Percentiles rank a stretch among this genome's conserved stretches.
Evolutionary conservation across 805 yeast species (phyloP).

Genomic region (Jamesozyma gamospora): DNA sequence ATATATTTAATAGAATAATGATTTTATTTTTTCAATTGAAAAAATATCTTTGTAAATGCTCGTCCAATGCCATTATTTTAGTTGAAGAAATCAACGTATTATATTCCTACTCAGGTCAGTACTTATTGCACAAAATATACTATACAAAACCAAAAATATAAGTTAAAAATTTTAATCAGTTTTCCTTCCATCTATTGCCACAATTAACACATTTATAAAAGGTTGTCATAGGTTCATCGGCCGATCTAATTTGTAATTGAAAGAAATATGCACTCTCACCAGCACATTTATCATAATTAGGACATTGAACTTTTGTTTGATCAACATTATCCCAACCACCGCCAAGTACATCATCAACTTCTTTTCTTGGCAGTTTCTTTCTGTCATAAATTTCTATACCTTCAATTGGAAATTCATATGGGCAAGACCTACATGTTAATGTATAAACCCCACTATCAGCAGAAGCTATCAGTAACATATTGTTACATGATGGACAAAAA

Average conservation of each 20-base stretch:
- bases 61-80: too few species aligned
- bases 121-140: too few species aligned
- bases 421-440: conserved; percentile 87
- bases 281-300: conserved; percentile 68
- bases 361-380: conserved; percentile 71
- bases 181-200: conserved; percentile 94
- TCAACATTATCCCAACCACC: conserved; percentile 99
- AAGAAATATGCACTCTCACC: conserved; percentile 89
- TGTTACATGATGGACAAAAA: conserved; percentile 90
- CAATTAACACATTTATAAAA: conserved; percentile 92
- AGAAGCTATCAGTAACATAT: conserved; percentile 68
- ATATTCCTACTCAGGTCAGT: too few species aligned
- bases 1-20: background rate
- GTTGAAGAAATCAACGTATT: too few species aligned
- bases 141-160: too few species aligned
- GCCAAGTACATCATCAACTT: conserved; percentile 93
- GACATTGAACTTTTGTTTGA: conserved; percentile 89
- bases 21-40: too few species aligned
- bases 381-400: conserved; percentile 82
- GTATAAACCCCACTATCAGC: conserved; percentile 51
- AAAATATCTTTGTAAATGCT: too few species aligned
- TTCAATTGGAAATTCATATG: conserved; percentile 82
- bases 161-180: conserved; percentile 33
- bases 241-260: conserved; percentile 92
- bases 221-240: conserved; percentile 99